phyloP scores from a whole-genome alignment of 2,329 filamentous ascomycete species.

The Stylonectria norvegica region DNA sequence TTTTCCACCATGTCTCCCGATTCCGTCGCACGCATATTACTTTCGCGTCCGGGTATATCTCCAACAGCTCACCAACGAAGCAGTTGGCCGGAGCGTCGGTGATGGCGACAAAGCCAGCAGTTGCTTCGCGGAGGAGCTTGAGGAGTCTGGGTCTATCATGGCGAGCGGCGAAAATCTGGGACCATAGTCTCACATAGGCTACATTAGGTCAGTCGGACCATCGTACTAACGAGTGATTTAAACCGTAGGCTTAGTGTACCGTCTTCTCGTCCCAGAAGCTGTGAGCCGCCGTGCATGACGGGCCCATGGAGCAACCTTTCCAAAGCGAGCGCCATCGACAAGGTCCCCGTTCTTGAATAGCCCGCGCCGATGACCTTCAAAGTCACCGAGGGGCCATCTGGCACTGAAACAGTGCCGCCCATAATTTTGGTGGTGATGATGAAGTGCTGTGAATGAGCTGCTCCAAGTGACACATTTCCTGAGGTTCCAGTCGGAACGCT shows the following conservation, averaged over 20 bases:
- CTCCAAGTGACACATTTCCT: too few species aligned
- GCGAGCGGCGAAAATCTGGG: constrained; percentile 22
- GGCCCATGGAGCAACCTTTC: constrained; percentile 46
- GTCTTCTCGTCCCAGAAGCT: constrained; percentile 34
- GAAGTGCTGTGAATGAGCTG: too few species aligned
- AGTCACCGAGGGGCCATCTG: not conserved
- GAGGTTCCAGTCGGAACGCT: too few species aligned
- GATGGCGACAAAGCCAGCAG: constrained; percentile 43
- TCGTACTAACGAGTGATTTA: not conserved
- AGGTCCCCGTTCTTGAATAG: constrained; percentile 39
- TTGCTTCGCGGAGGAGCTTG: constrained; percentile 33
- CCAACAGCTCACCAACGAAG: constrained; percentile 44
- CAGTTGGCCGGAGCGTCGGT: constrained; percentile 42
- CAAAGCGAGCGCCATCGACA: constrained; percentile 47
- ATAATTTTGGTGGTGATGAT: too few species aligned
- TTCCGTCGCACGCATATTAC: constrained; percentile 42
- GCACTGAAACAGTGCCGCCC: not conserved
- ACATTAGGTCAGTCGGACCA: not conserved
- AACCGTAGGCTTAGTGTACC: constrained; percentile 24
- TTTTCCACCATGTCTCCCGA: constrained; percentile 35
- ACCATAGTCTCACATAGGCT: constrained; percentile 25
- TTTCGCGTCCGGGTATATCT: constrained; percentile 47
- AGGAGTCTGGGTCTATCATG: constrained; percentile 28
- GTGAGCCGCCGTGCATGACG: constrained; percentile 47
- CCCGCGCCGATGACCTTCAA: not conserved